These are phyloP conservation scores for Fusarium decemcellulare DNA, from an alignment of 2,329 filamentous ascomycete species.

Conservation along the genomic window DNA sequence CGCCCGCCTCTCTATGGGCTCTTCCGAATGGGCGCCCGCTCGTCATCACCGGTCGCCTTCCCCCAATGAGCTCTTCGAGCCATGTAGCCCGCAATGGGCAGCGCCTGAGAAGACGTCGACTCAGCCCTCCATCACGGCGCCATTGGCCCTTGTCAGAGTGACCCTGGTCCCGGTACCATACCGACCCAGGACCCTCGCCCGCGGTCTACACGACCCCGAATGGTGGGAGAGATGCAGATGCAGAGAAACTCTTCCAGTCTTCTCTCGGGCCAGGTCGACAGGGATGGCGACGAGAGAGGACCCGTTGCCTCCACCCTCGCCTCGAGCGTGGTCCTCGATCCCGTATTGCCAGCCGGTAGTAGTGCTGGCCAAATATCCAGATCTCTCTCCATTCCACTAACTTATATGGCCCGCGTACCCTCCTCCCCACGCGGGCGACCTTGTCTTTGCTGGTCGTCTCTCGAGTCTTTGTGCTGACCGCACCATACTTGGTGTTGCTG, in stretches of 20 bases:
- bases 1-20: constrained; percentile 24
- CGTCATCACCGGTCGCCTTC: constrained; percentile 39
- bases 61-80: constrained; percentile 43
- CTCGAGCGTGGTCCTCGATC: constrained; percentile 33
- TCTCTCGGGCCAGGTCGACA: constrained; percentile 32
- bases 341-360: constrained; percentile 35
- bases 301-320: constrained; percentile 39
- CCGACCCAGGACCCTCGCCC: constrained; percentile 34
- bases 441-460: constrained; percentile 29
- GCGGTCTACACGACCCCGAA: constrained; percentile 36
- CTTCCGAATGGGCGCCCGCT: constrained; percentile 41
- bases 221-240: constrained; percentile 45
- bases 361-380: constrained; percentile 29
- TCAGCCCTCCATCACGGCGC: constrained; percentile 31
- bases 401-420: constrained; percentile 50
- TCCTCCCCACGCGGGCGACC: constrained; percentile 40
- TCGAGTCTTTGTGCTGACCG: constrained; percentile 29
- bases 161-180: constrained; percentile 42
- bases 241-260: constrained; percentile 33
- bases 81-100: constrained; percentile 35
- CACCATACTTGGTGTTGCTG: constrained; percentile 20
- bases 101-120: constrained; percentile 35
- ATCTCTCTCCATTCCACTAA: constrained; percentile 41
- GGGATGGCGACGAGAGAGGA: constrained; percentile 32
- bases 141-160: constrained; percentile 41